A percentile compares a stretch with the other conserved stretches of the same genome.
Evolutionary conservation across 495 filamentous ascomycete species (phyloP).

Genomic region (Penicillium pancosmium): DNA sequence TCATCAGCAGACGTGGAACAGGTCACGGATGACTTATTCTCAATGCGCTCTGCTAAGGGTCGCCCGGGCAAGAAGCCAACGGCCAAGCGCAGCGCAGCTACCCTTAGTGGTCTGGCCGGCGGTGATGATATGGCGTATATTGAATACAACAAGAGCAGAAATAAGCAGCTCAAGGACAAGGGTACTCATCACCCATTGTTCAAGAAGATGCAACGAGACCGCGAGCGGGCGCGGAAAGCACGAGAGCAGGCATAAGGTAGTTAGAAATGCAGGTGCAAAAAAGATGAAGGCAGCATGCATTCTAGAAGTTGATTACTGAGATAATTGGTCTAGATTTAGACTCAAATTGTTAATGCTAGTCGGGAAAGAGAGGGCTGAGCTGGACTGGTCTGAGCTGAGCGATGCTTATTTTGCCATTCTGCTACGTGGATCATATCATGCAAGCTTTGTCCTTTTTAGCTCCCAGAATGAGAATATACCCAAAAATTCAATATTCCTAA

Average conservation of each 20-base stretch:
- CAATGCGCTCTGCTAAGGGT: constrained; percentile 52
- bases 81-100: constrained; percentile 79
- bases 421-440: not conserved
- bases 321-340: not conserved
- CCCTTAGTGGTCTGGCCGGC: constrained; percentile 79
- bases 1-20: constrained; percentile 75
- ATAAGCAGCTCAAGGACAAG: constrained; percentile 82
- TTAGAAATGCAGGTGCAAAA: not conserved
- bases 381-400: not conserved
- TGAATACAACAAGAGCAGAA: constrained; percentile 76
- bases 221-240: constrained; percentile 62
- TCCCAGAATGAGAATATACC: not conserved
- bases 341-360: not conserved
- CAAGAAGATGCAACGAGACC: constrained; percentile 79
- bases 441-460: not conserved
- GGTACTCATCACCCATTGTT: constrained; percentile 65
- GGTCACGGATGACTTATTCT: constrained; percentile 83
- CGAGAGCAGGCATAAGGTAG: constrained; percentile 26
- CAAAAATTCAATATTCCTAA: not conserved
- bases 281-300: not conserved
- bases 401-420: not conserved
- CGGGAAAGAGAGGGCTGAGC: not conserved
- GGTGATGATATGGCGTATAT: constrained; percentile 97
- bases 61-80: constrained; percentile 46
- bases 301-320: not conserved